These are phyloP conservation scores for Chytriomyces sp. DNA, from an alignment of 192 early-diverging fungal genomes.

Conservation along the genomic window DNA sequence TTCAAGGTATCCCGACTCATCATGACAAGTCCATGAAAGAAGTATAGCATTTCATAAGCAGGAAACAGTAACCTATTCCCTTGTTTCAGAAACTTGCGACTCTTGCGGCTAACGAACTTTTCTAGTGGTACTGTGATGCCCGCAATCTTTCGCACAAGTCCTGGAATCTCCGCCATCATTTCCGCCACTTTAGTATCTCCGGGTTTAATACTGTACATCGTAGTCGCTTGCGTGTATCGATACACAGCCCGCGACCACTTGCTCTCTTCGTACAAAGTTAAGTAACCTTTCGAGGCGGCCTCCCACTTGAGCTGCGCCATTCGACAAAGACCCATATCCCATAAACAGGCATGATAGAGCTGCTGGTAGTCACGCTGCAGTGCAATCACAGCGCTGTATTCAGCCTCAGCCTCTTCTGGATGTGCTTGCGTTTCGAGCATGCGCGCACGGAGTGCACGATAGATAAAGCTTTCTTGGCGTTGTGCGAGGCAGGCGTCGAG, in stretches of 20 bases:
- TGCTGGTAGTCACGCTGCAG: conserved; percentile 72
- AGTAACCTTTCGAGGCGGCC: conserved; percentile 61
- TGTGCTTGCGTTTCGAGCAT: conserved; percentile 59
- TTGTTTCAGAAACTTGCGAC: conserved; percentile 71
- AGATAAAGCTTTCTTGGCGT: conserved; percentile 73
- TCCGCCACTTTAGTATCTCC: conserved; percentile 50
- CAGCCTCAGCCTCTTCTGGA: conserved; percentile 60
- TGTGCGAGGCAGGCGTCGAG: conserved; percentile 54
- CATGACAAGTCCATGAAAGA: conserved; percentile 74
- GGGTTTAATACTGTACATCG: conserved; percentile 46
- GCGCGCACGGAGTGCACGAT: conserved; percentile 71
- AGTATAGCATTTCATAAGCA: conserved; percentile 73
- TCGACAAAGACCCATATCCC: conserved; percentile 74
- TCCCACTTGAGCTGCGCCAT: conserved; percentile 66
- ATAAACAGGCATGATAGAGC: conserved; percentile 78
- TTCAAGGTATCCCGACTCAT: conserved; percentile 57
- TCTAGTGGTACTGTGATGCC: conserved; percentile 86
- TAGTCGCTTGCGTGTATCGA: conserved; percentile 70
- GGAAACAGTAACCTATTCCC: conserved; percentile 71
- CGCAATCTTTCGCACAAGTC: conserved; percentile 73
- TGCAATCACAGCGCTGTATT: conserved; percentile 59
- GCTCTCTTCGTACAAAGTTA: conserved; percentile 71
- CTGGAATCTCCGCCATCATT: conserved; percentile 71
- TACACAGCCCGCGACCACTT: conserved; percentile 86
- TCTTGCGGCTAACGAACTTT: conserved; percentile 85